A percentile compares a stretch with the other conserved stretches of the same genome.
phyloP scores from a whole-genome alignment of 805 yeast genomes.

The Zygotorulaspora danielsina region DNA sequence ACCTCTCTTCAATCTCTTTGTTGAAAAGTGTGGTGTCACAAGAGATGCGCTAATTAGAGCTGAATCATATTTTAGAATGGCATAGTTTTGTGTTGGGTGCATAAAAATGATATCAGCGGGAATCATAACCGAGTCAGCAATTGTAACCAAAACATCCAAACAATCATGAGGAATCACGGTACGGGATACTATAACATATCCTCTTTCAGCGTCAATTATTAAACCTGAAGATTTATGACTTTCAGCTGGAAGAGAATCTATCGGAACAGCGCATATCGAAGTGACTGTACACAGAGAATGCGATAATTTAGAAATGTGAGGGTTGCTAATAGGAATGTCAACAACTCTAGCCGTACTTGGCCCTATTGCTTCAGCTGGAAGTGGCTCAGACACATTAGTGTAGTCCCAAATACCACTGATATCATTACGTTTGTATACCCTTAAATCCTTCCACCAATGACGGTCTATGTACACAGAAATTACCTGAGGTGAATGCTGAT shows the following conservation, averaged over 20 bases:
- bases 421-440: slow-evolving; percentile 62
- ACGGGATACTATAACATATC: slow-evolving; percentile 76
- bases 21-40: slow-evolving; percentile 58
- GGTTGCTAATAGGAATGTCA: slow-evolving; percentile 58
- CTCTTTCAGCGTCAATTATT: slow-evolving; percentile 73
- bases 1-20: slow-evolving; percentile 61
- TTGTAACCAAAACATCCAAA: slow-evolving; percentile 63
- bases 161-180: slow-evolving; percentile 76
- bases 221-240: slow-evolving; percentile 68
- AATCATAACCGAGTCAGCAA: slow-evolving; percentile 80
- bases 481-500: slow-evolving; percentile 67
- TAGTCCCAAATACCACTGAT: slow-evolving; percentile 56
- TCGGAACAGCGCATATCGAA: slow-evolving; percentile 57
- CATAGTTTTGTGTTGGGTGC: slow-evolving; percentile 85
- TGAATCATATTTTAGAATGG: slow-evolving; percentile 80
- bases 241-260: slow-evolving; percentile 70
- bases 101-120: slow-evolving; percentile 77
- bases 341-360: slow-evolving; percentile 67
- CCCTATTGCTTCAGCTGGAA: slow-evolving; percentile 47
- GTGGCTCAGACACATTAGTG: slow-evolving; percentile 48
- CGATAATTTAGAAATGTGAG: slow-evolving; percentile 50
- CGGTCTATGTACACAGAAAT: slow-evolving; percentile 72
- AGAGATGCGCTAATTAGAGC: slow-evolving; percentile 65
- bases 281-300: slow-evolving; percentile 71
- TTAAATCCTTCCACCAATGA: slow-evolving; percentile 75